These are phyloP conservation scores for Physcomitrium patens DNA, from an alignment of 225 moss, liverwort and hornwort genomes.

Conservation along the genomic window DNA sequence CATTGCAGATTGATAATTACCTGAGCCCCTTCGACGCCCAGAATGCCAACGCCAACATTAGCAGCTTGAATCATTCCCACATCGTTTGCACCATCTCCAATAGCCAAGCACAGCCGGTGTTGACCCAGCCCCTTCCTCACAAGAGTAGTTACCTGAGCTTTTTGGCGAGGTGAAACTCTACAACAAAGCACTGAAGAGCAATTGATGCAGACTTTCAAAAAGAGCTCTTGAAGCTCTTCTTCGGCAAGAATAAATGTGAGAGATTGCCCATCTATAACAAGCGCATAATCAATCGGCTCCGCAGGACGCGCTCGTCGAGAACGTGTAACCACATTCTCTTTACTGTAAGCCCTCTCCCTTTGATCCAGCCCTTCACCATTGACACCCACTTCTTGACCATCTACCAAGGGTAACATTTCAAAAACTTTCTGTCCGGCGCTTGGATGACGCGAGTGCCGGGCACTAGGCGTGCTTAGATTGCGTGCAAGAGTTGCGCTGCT, in stretches of 20 bases:
- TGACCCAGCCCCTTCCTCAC: constrained; percentile 87
- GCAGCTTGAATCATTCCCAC: constrained; percentile 99
- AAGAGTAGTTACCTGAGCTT: constrained; percentile 86
- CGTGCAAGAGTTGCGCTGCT: constrained; percentile 31
- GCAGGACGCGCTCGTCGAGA: constrained; percentile 12
- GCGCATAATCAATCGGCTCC: constrained; percentile 58
- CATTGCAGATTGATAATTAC: constrained; percentile 26
- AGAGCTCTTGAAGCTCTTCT: constrained; percentile 64
- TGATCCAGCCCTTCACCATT: constrained; percentile 34
- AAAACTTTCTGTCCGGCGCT: constrained; percentile 42
- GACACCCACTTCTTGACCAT: constrained; percentile 51
- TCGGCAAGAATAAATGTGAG: constrained; percentile 77
- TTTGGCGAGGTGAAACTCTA: constrained; percentile 89
- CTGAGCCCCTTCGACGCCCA: constrained; percentile 95
- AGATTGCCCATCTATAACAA: constrained; percentile 89
- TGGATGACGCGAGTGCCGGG: constrained; percentile 53
- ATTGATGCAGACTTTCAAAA: constrained; percentile 78
- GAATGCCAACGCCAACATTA: constrained; percentile 90
- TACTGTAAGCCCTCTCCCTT: constrained; percentile 40
- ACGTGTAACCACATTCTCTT: constrained; percentile 33
- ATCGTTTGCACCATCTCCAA: constrained; percentile 96
- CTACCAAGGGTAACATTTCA: constrained; percentile 42
- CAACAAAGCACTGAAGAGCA: constrained; percentile 92
- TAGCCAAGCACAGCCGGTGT: constrained; percentile 78
- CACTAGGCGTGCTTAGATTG: constrained; percentile 39